phyloP scores from a whole-genome alignment of 495 filamentous ascomycete genomes.

The Lasiosphaeris hirsuta region DNA sequence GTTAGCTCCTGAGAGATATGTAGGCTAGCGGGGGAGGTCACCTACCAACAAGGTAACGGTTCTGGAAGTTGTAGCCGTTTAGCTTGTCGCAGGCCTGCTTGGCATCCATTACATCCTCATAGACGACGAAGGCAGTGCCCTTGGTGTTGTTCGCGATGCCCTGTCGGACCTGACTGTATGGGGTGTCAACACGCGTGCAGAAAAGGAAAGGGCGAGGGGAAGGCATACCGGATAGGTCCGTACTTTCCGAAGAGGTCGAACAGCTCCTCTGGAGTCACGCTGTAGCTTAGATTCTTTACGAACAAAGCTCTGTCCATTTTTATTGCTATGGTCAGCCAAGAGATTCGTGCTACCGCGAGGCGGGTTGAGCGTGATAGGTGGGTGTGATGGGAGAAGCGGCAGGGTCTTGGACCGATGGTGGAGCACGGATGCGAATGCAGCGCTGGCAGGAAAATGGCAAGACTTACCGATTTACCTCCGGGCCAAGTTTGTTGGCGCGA shows the following conservation, averaged over 20 bases:
- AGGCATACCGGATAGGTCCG: constrained; percentile 79
- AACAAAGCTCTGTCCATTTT: constrained; percentile 74
- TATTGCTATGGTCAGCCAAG: constrained; percentile 32
- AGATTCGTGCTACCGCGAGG: background rate
- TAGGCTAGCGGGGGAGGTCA: constrained; percentile 14
- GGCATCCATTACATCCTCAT: constrained; percentile 98
- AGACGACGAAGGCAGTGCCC: constrained; percentile 97
- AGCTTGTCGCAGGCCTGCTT: constrained; percentile 98
- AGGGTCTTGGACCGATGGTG: constrained; percentile 1
- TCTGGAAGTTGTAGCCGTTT: constrained; percentile 99
- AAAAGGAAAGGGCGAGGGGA: background rate
- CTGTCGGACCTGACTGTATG: constrained; percentile 87
- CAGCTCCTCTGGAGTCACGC: constrained; percentile 89
- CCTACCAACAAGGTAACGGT: constrained; percentile 97
- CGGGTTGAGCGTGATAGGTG: constrained; percentile 4
- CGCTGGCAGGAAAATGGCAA: background rate
- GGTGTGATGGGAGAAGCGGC: background rate
- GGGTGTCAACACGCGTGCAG: constrained; percentile 25
- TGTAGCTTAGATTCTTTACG: constrained; percentile 98
- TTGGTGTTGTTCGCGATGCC: constrained; percentile 97
- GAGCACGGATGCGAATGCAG: no score
- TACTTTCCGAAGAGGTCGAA: constrained; percentile 96
- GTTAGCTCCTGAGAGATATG: constrained; percentile 8
- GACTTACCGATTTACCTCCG: constrained; percentile 90
- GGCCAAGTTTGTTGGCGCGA: constrained; percentile 83